These are phyloP conservation scores for Prunus mongolica DNA, from an alignment of 306 rosid genomes.

Conservation along the genomic window DNA sequence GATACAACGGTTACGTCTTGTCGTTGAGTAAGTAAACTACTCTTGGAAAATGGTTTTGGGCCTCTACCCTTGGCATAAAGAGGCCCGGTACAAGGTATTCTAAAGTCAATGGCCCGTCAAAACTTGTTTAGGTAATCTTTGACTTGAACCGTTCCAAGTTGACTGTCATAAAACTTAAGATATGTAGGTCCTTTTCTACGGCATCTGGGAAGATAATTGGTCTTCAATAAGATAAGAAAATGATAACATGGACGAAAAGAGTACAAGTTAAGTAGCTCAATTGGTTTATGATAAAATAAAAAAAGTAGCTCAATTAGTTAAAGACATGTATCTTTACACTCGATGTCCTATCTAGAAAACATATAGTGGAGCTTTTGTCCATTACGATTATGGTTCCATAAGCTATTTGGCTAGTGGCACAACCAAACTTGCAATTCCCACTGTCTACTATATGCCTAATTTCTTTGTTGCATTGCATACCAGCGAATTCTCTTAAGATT, in stretches of 20 bases:
- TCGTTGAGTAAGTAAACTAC: neutral
- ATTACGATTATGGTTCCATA: neutral
- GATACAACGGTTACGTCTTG: neutral
- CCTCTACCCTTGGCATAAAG: neutral
- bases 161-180: neutral
- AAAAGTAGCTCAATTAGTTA: too few species aligned
- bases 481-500: too few species aligned
- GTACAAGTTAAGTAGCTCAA: neutral
- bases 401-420: neutral
- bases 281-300: too few species aligned
- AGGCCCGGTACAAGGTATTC: neutral
- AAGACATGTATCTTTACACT: too few species aligned
- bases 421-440: neutral
- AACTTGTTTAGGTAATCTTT: neutral
- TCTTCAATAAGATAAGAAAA: neutral
- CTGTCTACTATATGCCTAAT: neutral
- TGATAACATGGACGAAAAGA: neutral
- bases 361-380: neutral
- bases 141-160: neutral
- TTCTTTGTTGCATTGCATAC: too few species aligned
- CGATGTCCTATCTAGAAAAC: too few species aligned
- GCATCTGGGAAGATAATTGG: neutral
- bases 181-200: neutral
- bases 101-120: neutral
- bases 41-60: neutral